Evolutionary conservation across 2,329 filamentous ascomycete species (phyloP).

Genomic region (Diplodia scrobiculata): DNA sequence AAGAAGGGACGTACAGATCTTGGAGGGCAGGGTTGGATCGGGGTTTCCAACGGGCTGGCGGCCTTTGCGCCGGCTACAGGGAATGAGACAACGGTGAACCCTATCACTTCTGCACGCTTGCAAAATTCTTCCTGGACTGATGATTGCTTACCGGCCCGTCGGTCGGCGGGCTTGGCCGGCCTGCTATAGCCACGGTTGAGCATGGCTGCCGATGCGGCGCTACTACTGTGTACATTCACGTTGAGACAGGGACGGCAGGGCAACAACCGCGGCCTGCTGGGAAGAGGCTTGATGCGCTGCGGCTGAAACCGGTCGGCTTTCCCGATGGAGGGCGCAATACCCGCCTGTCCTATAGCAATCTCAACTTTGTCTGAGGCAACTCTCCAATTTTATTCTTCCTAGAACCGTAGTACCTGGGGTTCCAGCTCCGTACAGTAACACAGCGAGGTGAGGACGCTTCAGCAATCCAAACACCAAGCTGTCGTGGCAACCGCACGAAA

Average conservation of each 20-base stretch:
- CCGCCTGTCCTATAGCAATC: background rate
- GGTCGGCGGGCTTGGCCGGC: slow-evolving; percentile 8
- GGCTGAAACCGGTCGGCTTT: background rate
- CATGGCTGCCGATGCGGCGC: background rate
- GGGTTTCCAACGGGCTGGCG: background rate
- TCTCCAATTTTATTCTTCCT: background rate
- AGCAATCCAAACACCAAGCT: slow-evolving; percentile 5
- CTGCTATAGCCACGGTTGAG: background rate
- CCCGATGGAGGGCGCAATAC: background rate
- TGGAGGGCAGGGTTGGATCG: slow-evolving; percentile 34
- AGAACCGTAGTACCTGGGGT: background rate
- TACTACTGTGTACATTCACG: background rate
- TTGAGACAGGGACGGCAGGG: background rate
- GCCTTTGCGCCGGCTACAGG: slow-evolving; percentile 35
- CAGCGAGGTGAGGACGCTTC: background rate
- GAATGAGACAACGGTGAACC: slow-evolving; percentile 30
- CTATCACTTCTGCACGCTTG: slow-evolving; percentile 2
- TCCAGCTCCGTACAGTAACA: background rate
- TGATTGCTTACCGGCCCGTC: background rate
- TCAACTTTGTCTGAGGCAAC: background rate
- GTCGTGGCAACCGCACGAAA: slow-evolving; percentile 2
- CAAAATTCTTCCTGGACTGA: background rate
- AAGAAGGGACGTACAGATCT: slow-evolving; percentile 12
- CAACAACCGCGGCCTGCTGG: background rate
- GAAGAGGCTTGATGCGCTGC: slow-evolving; percentile 1